Evolutionary conservation across 495 filamentous ascomycete genomes (phyloP).

Genomic region (Chaetomium tenue): DNA sequence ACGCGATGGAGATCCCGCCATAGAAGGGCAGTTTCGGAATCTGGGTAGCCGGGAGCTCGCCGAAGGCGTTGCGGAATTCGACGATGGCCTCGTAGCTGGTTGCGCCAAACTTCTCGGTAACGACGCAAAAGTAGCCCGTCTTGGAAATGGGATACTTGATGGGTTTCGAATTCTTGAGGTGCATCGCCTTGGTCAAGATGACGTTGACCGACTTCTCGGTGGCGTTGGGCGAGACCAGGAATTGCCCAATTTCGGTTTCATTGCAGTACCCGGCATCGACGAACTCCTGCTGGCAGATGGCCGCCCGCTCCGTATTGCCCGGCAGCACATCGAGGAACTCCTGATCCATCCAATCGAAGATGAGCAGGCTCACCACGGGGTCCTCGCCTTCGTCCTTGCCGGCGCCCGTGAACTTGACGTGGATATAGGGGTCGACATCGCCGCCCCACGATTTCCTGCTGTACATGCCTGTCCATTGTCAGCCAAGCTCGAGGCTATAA

Average conservation of each 20-base stretch:
- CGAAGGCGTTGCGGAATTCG: constrained; percentile 92
- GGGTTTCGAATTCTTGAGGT: constrained; percentile 70
- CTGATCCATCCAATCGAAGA: constrained; percentile 93
- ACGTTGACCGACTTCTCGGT: constrained; percentile 62
- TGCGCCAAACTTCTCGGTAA: constrained; percentile 65
- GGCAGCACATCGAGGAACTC: constrained; percentile 65
- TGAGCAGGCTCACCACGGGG: constrained; percentile 76
- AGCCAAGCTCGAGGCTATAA: constrained; percentile 12
- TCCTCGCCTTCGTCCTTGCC: constrained; percentile 58
- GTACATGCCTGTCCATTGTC: constrained; percentile 75
- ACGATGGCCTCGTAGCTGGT: constrained; percentile 72
- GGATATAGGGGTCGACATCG: constrained; percentile 81
- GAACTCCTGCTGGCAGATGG: constrained; percentile 69
- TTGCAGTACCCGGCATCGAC: constrained; percentile 71
- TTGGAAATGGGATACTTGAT: constrained; percentile 79
- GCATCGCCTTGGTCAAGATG: constrained; percentile 75
- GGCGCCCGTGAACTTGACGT: constrained; percentile 71
- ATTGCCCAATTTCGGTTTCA: constrained; percentile 72
- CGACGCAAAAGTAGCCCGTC: constrained; percentile 96
- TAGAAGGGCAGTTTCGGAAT: constrained; percentile 98
- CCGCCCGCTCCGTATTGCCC: constrained; percentile 54
- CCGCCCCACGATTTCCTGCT: constrained; percentile 87
- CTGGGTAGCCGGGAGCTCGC: constrained; percentile 90
- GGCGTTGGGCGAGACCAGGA: constrained; percentile 73
- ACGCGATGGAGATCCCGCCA: constrained; percentile 88